Evolutionary conservation across 305 asterid genomes (phyloP), one percentile per base, ranked within the genome.

Genomic region (Caryopteris hybrid): DNA sequence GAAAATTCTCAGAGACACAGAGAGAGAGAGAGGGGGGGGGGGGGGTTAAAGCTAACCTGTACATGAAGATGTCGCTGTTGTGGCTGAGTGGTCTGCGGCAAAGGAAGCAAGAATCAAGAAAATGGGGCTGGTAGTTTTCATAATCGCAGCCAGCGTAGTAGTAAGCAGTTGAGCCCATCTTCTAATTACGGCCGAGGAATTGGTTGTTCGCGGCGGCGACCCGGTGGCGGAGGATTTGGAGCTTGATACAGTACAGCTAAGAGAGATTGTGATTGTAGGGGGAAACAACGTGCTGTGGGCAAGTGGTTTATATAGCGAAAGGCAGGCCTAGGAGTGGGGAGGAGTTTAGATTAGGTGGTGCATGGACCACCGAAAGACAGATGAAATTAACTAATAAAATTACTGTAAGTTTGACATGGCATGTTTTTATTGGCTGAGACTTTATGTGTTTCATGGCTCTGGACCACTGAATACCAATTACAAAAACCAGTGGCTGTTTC

Each of bases 11-110:
- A 53, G 9, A n/a, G n/a, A n/a, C n/a, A n/a, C n/a, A n/a, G n/a
- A n/a, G n/a, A n/a, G n/a, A n/a, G n/a, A n/a, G n/a, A 27, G 33
- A 27, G 33, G 33, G 5, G 33, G 5, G 5, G 33, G 5, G 5
- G 2, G 36, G 6, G 6, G 36, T 0, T 31, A 31, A 8, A 29
- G 23, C 86, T 27, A 25, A 92, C 98, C 95, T 93, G 92, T 93
- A 93, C 99, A 93, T 93, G 82, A 83, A 93, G 76, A 93, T 93
- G 76, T 93, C 99, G 53, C 68, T 73, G 79, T 87, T 88, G 17
- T 76, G 96, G 83, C 83, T 74, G 73, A 93, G 75, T 12, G 86
- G 23, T 64, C 85, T 79, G 18, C 70, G 76, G 81, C 99, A 93
- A 31, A 87, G 95, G 54, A 43, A 79, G 81, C 99, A 93, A 18